These are phyloP conservation scores for Metarhizium brunneum DNA, from an alignment of 2,329 filamentous ascomycete species.

Conservation along the genomic window DNA sequence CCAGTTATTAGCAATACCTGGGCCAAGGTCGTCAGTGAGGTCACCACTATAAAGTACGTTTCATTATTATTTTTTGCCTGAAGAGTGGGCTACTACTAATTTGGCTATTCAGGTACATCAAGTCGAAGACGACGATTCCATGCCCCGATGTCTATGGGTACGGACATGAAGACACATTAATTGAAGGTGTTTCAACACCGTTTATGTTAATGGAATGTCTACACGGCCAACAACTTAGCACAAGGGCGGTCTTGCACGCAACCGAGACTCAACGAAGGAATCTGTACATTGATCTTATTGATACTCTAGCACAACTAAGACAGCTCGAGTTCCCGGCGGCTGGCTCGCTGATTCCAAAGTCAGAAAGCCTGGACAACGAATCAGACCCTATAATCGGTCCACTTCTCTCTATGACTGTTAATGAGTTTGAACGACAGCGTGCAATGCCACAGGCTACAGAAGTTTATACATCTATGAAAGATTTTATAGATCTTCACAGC, in stretches of 20 bases:
- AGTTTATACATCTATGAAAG: neutral
- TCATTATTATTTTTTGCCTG: no score
- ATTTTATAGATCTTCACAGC: neutral
- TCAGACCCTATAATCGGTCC: constrained; percentile 10
- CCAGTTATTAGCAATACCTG: neutral
- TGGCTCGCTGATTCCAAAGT: constrained; percentile 16
- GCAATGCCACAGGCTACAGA: no score
- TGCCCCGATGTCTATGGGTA: constrained; percentile 11
- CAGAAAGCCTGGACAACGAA: neutral
- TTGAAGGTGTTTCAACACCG: neutral
- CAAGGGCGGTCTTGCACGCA: constrained; percentile 6
- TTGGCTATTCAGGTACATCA: constrained; percentile 10
- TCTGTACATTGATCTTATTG: constrained; percentile 15
- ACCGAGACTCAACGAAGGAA: constrained; percentile 4
- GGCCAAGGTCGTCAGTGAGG: neutral
- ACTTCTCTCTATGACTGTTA: neutral
- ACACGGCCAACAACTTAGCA: constrained; percentile 9
- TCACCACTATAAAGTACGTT: neutral
- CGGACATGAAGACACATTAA: constrained; percentile 8
- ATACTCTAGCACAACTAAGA: constrained; percentile 15
- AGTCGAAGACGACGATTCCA: constrained; percentile 13
- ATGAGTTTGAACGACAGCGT: neutral
- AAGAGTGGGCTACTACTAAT: no score
- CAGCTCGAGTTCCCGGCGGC: constrained; percentile 12
- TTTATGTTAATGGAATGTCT: neutral